Conservation (phyloP, 164 flowering plant species). For the Nymphaea colorata region DNA sequence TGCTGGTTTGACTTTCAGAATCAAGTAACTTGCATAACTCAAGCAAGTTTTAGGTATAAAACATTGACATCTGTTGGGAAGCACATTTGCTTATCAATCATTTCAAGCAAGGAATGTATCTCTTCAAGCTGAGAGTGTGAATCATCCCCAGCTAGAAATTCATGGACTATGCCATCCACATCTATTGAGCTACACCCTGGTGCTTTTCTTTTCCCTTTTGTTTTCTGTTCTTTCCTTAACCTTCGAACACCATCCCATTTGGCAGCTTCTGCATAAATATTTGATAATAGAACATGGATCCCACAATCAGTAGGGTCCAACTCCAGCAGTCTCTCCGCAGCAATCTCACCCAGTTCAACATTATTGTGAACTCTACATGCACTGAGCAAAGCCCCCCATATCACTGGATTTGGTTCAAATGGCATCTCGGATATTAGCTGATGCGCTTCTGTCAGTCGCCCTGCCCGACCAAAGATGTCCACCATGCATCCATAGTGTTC, state of each 20-base stretch:
- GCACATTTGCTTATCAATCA: background rate
- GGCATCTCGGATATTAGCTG: slow-evolving; percentile 18
- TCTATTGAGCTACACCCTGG: slow-evolving; percentile 23
- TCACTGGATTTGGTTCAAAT: slow-evolving; percentile 17
- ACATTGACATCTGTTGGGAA: background rate
- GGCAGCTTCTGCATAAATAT: slow-evolving; percentile 19
- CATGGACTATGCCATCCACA: slow-evolving; percentile 11
- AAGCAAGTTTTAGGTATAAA: background rate
- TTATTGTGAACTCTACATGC: slow-evolving; percentile 25
- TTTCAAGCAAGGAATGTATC: background rate
- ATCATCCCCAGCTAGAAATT: slow-evolving; percentile 13
- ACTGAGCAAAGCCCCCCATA: slow-evolving; percentile 21
- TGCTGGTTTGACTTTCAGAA: background rate
- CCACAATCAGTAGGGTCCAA: slow-evolving; percentile 22
- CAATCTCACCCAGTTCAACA: slow-evolving; percentile 19
- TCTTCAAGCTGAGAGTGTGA: background rate
- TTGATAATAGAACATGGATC: slow-evolving; percentile 17
- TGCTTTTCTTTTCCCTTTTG: slow-evolving; percentile 11
- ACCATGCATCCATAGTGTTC: slow-evolving; percentile 24
- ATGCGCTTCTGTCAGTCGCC: slow-evolving; percentile 13
- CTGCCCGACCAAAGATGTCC: slow-evolving; percentile 20
- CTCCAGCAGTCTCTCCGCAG: slow-evolving; percentile 15
- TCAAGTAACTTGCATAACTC: background rate
- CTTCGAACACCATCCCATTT: slow-evolving; percentile 18
- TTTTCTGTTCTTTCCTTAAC: slow-evolving; percentile 22